Percentiles rank a stretch among this genome's conserved stretches.
Conservation (phyloP, 2,329 filamentous ascomycete genomes). For the Colletotrichum sp. region DNA sequence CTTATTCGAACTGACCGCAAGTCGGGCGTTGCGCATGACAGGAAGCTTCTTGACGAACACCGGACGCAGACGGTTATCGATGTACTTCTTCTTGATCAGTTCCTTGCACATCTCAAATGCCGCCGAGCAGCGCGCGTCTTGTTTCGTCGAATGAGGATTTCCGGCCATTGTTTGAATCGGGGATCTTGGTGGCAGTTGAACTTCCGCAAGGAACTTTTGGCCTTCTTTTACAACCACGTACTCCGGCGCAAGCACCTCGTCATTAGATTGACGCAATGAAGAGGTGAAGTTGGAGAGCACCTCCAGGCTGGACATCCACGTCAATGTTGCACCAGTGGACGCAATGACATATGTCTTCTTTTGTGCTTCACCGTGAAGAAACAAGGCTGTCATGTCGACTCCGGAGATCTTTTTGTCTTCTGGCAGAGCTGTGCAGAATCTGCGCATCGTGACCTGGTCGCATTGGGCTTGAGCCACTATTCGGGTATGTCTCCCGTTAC, state of each 20-base stretch:
- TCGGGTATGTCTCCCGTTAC: constrained; percentile 66
- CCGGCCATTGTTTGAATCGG: constrained; percentile 74
- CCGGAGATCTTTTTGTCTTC: constrained; percentile 73
- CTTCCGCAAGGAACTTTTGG: constrained; percentile 74
- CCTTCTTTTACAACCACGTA: constrained; percentile 67
- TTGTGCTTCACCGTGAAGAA: constrained; percentile 54
- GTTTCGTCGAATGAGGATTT: constrained; percentile 69
- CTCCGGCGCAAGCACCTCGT: constrained; percentile 44
- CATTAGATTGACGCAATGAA: constrained; percentile 60
- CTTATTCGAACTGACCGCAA: constrained; percentile 83
- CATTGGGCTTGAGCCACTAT: constrained; percentile 64
- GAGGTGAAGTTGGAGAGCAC: constrained; percentile 77
- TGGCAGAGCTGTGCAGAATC: constrained; percentile 77
- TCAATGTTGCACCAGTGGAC: constrained; percentile 77
- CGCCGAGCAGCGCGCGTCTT: constrained; percentile 83
- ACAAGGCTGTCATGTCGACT: constrained; percentile 59
- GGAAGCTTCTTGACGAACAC: constrained; percentile 75
- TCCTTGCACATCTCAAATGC: constrained; percentile 83
- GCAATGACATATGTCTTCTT: constrained; percentile 65
- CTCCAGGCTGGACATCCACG: constrained; percentile 74
- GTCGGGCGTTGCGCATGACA: constrained; percentile 82
- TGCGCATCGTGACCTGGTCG: constrained; percentile 69
- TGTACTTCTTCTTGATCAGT: constrained; percentile 67
- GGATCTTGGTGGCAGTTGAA: constrained; percentile 77
- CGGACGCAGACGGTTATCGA: constrained; percentile 79